Conservation (phyloP, 352 stramenopile species). For the Globisporangium orthogonon region DNA sequence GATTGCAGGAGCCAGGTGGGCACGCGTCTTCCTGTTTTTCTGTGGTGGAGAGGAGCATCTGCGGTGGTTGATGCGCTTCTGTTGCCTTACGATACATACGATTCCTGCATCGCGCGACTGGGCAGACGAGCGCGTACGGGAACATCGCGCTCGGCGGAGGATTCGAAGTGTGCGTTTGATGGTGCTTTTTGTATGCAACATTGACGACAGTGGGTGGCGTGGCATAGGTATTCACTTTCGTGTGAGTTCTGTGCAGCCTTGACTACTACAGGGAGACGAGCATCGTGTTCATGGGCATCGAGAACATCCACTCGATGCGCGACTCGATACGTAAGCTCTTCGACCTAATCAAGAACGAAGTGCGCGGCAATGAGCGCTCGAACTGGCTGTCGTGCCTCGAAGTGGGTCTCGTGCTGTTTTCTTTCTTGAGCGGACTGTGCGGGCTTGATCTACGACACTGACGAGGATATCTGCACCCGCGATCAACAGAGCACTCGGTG, state of each 20-base stretch:
- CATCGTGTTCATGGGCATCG: conserved; percentile 86
- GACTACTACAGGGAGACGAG: conserved; percentile 80
- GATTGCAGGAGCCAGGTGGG: conserved; percentile 74
- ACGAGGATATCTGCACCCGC: background rate
- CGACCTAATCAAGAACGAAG: conserved; percentile 83
- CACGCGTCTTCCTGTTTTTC: background rate
- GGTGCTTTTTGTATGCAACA: background rate
- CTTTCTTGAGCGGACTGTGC: background rate
- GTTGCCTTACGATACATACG: background rate
- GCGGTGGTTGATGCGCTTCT: background rate
- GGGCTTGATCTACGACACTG: background rate
- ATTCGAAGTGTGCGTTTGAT: conserved; percentile 69
- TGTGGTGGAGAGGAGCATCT: background rate
- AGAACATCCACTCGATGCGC: conserved; percentile 92
- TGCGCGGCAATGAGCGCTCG: conserved; percentile 62
- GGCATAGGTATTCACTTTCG: background rate
- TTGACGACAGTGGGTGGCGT: background rate
- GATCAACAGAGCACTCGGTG: conserved; percentile 57
- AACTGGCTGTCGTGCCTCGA: conserved; percentile 81
- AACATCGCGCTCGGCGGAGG: conserved; percentile 76
- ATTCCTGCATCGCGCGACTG: background rate
- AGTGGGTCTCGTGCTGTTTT: conserved; percentile 18
- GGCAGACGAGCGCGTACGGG: conserved; percentile 72
- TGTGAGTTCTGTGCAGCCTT: conserved; percentile 18
- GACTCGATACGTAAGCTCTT: conserved; percentile 79